Evolutionary conservation across 1,139 yeast species (phyloP).

Genomic region (Suhomyces anneliseae): DNA sequence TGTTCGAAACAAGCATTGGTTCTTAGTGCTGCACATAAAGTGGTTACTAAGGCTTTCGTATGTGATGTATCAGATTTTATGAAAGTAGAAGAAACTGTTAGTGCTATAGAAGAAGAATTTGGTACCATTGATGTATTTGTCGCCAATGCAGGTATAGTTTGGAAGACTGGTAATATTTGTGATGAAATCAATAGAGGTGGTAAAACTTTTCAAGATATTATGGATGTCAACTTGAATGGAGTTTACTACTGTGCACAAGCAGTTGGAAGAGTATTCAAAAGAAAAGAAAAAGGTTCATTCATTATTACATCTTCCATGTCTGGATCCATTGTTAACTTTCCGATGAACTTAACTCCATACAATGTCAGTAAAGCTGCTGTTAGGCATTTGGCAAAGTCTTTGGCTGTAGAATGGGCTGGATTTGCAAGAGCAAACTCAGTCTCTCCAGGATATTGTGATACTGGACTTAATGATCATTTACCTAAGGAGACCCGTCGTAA

Average conservation of each 20-base stretch:
- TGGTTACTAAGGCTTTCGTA: conserved; percentile 9
- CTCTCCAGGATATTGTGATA: conserved; percentile 10
- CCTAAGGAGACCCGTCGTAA: conserved; percentile 14
- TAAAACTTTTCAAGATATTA: background rate
- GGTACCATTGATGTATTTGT: conserved; percentile 9
- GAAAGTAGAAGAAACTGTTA: conserved; percentile 1
- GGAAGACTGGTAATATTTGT: conserved; percentile 3
- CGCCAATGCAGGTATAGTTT: conserved; percentile 10
- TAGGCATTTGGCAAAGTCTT: conserved; percentile 5
- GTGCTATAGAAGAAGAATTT: conserved; percentile 1
- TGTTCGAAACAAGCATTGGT: conserved; percentile 1
- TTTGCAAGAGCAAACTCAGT: conserved; percentile 9
- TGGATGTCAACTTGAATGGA: conserved; percentile 7
- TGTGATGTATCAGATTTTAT: conserved; percentile 5
- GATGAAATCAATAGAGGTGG: conserved; percentile 3
- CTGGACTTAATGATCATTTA: conserved; percentile 9
- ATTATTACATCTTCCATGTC: conserved; percentile 10
- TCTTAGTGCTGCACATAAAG: background rate
- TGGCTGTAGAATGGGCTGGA: conserved; percentile 12
- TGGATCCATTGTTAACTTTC: conserved; percentile 9
- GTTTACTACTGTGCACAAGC: conserved; percentile 10
- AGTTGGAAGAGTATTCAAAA: conserved; percentile 5
- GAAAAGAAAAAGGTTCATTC: conserved; percentile 4
- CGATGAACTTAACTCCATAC: conserved; percentile 5
- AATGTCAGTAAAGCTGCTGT: conserved; percentile 8